phyloP scores from a whole-genome alignment of 257 asterid species.

The Gardenia jasminoides region DNA sequence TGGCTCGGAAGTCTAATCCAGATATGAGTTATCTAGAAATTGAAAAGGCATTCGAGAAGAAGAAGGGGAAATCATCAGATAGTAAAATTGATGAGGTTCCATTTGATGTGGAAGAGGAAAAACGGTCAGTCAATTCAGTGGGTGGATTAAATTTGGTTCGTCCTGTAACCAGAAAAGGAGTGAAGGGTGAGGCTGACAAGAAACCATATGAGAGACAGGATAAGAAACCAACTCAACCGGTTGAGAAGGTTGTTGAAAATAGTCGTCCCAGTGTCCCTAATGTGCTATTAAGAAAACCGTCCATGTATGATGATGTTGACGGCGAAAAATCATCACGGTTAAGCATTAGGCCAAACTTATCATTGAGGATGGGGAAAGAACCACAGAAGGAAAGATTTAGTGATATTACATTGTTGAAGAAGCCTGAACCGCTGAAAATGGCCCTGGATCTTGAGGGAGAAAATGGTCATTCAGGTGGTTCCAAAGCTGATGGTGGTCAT shows the following conservation, averaged over 20 bases:
- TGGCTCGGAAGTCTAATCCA: constrained; percentile 77
- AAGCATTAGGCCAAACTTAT: constrained; percentile 66
- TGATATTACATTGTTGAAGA: constrained; percentile 71
- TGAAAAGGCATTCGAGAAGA: constrained; percentile 58
- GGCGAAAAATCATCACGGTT: constrained; percentile 45
- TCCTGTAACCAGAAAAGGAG: constrained; percentile 70
- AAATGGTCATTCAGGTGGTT: constrained; percentile 28
- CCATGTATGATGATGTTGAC: constrained; percentile 41
- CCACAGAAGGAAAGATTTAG: constrained; percentile 57
- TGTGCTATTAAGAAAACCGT: constrained; percentile 79
- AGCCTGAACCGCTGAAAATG: constrained; percentile 50
- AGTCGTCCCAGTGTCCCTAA: constrained; percentile 59
- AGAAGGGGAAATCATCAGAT: constrained; percentile 43
- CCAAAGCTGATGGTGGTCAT: constrained; percentile 18
- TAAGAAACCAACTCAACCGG: constrained; percentile 28
- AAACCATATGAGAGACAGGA: constrained; percentile 32
- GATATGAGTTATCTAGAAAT: constrained; percentile 74
- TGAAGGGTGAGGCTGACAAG: constrained; percentile 48
- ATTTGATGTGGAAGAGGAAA: constrained; percentile 45
- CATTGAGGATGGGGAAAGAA: constrained; percentile 63
- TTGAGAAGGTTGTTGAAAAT: constrained; percentile 29
- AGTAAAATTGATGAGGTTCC: constrained; percentile 60
- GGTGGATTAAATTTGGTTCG: constrained; percentile 72
- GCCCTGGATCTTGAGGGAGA: constrained; percentile 28
- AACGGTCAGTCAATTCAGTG: constrained; percentile 37